Evolutionary conservation across 2,329 filamentous ascomycete genomes (phyloP).

Genomic region (Claviceps sp.): DNA sequence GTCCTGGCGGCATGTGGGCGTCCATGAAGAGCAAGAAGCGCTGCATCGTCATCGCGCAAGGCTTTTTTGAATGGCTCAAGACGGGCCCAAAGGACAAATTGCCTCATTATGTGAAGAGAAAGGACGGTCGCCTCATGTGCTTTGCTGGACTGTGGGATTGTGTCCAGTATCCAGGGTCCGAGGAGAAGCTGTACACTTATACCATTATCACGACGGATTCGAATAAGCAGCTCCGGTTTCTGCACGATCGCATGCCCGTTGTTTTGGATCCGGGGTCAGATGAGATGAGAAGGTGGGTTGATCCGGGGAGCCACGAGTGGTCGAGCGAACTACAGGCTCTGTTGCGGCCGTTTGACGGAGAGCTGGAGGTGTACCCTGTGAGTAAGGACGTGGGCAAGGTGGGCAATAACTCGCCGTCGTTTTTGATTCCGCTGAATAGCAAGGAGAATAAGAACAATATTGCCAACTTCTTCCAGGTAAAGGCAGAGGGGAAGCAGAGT

Average conservation of each 20-base stretch:
- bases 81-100: constrained; percentile 63
- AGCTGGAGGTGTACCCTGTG: constrained; percentile 76
- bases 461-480: constrained; percentile 75
- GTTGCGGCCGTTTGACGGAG: constrained; percentile 65
- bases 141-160: constrained; percentile 90
- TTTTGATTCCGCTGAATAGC: constrained; percentile 72
- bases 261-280: constrained; percentile 68
- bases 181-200: constrained; percentile 71
- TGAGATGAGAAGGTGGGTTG: constrained; percentile 61
- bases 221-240: constrained; percentile 68
- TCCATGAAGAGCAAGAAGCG: constrained; percentile 82
- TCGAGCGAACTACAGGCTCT: constrained; percentile 62
- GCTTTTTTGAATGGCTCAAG: constrained; percentile 95
- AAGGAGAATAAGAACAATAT: constrained; percentile 87
- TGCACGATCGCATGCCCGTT: constrained; percentile 94
- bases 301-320: constrained; percentile 62
- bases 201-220: constrained; percentile 87
- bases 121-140: constrained; percentile 73
- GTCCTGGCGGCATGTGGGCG: constrained; percentile 75
- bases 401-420: constrained; percentile 74
- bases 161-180: constrained; percentile 48
- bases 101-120: constrained; percentile 71
- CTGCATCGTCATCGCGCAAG: constrained; percentile 77
- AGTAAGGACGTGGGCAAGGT: constrained; percentile 86
- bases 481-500: constrained; percentile 13